Evolutionary conservation across 805 yeast species (phyloP), one percentile per base, ranked within the genome.

Genomic region (Ogataea paraovalis): DNA sequence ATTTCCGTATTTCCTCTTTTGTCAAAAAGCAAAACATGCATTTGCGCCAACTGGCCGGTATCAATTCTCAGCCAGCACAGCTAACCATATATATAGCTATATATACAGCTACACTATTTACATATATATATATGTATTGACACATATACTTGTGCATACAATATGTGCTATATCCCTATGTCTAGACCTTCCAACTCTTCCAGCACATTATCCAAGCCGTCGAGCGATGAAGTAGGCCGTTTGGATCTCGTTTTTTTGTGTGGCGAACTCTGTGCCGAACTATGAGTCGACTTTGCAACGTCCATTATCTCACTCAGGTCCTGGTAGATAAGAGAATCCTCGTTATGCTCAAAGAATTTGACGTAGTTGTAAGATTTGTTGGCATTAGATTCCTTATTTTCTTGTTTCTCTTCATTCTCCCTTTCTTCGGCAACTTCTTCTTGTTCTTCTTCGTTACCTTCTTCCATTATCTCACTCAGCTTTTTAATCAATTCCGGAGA

Each of bases 401-500:
- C 39, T 7, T 28, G 22, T 9, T 34, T 33, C 9, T 32, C 32
- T n/a, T 25, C 19, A n/a, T 28, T 18, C 28, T 27, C 47, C 30
- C 37, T 12, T 4, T 20, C 25, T 13, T 13, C 13, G 12, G 22
- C 21, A 14, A 23, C 41, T 12, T 40, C 34, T 16, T 27, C 32
- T 23, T 39, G 21, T 22, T 39, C 41, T 23, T 5, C 32, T 27
- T 42, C 41, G 32, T 38, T 21, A 32, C 38, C 44, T 27, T 30
- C 44, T 6, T 52, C 58, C 25, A 61, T 38, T 16, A 56, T 48
- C 12, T 22, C 44, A 0, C 47, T 49, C 1, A 58, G 22, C 16
- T 54, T 49, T 5, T 34, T 40, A 9, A 51, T 44, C 18, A 55
- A 30, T 1, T 41, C 46, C n/a, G 55, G 32, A 32, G 58, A 53